Evolutionary conservation across 1,139 yeast species (phyloP).

Genomic region (Kurtzmaniella quercitrusa): DNA sequence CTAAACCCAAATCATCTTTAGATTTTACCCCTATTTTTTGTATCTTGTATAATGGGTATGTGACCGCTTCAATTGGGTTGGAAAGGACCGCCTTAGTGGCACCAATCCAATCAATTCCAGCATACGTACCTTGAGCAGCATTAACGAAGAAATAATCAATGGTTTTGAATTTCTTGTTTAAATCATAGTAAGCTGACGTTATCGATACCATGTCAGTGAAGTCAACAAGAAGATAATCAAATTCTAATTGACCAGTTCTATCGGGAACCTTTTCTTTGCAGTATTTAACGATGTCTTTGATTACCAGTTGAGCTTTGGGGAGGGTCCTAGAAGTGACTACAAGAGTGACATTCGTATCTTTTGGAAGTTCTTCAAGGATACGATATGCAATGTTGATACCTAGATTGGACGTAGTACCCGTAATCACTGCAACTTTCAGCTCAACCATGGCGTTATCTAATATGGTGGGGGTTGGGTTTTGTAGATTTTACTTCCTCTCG

Average conservation of each 20-base stretch:
- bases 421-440: slow-evolving; percentile 37
- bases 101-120: slow-evolving; percentile 79
- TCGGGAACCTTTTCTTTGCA: slow-evolving; percentile 29
- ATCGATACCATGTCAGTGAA: slow-evolving; percentile 90
- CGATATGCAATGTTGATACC: slow-evolving; percentile 85
- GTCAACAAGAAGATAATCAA: slow-evolving; percentile 82
- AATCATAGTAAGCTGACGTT: slow-evolving; percentile 66
- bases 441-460: slow-evolving; percentile 7
- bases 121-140: slow-evolving; percentile 86
- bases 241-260: slow-evolving; percentile 60
- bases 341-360: slow-evolving; percentile 57
- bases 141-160: slow-evolving; percentile 80
- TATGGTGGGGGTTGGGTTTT: no score
- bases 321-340: slow-evolving; percentile 87
- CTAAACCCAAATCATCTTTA: slow-evolving; percentile 72
- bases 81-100: slow-evolving; percentile 64
- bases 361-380: slow-evolving; percentile 55
- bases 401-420: slow-evolving; percentile 60
- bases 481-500: neutral
- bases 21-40: slow-evolving; percentile 75
- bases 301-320: slow-evolving; percentile 78
- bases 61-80: slow-evolving; percentile 74
- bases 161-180: slow-evolving; percentile 55
- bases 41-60: slow-evolving; percentile 78
- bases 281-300: slow-evolving; percentile 52